Conservation (phyloP, 2,329 filamentous ascomycete species). For the Penicillium sp. region DNA sequence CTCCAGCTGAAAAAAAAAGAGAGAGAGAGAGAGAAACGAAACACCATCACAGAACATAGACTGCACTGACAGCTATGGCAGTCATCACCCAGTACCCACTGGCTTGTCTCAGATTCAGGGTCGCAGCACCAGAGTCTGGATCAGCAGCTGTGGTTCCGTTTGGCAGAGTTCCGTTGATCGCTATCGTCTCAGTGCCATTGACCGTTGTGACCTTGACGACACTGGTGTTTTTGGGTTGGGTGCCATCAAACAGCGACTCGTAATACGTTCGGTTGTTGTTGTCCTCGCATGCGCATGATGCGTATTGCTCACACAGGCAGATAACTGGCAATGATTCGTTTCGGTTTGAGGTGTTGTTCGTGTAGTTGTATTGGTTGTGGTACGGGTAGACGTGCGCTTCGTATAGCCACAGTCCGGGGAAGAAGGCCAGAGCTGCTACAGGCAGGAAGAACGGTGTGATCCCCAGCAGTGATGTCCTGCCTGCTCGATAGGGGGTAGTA, state of each 20-base stretch:
- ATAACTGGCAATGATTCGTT: constrained; percentile 59
- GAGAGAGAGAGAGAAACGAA: neutral
- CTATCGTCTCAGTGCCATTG: constrained; percentile 51
- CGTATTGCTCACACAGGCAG: constrained; percentile 61
- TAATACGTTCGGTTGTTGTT: constrained; percentile 51
- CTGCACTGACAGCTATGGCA: constrained; percentile 40
- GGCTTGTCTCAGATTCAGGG: constrained; percentile 33
- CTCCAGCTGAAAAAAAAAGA: neutral
- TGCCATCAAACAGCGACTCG: constrained; percentile 48
- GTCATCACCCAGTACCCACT: constrained; percentile 51
- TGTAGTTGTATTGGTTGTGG: constrained; percentile 52
- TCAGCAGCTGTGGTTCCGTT: constrained; percentile 50
- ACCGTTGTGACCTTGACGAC: constrained; percentile 43
- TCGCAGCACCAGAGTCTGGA: constrained; percentile 28
- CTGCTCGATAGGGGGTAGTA: constrained; percentile 55
- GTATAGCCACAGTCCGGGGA: constrained; percentile 62
- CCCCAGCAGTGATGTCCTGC: constrained; percentile 51
- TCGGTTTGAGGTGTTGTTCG: constrained; percentile 48
- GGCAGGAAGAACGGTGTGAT: constrained; percentile 56
- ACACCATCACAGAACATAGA: constrained; percentile 35
- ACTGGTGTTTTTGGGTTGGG: constrained; percentile 44
- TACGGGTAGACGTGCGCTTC: constrained; percentile 62
- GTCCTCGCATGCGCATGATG: constrained; percentile 63
- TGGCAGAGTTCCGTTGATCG: constrained; percentile 54
- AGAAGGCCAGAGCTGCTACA: constrained; percentile 50